A percentile compares a stretch with the other conserved stretches of the same genome.
These are phyloP conservation scores for Cicer yamashitae DNA, from an alignment of 306 rosid species.

Conservation along the genomic window DNA sequence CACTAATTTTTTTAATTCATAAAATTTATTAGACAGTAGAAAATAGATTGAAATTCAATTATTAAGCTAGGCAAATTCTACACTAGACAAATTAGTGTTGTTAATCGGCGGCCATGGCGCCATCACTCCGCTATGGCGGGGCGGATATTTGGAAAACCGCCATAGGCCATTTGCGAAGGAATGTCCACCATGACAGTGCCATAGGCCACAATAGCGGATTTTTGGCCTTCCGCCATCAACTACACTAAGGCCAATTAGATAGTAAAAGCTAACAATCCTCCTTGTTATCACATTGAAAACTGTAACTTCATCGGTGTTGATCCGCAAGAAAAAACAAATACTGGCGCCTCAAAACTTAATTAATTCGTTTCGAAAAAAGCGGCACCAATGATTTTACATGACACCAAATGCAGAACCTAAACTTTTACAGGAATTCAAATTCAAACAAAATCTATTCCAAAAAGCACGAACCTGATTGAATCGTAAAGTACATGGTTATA, in stretches of 20 bases:
- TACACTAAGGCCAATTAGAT: too few relatives aligned
- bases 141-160: too few relatives aligned
- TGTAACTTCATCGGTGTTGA: too few relatives aligned
- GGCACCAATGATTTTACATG: not conserved
- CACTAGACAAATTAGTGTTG: too few relatives aligned
- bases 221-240: too few relatives aligned
- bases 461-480: constrained; percentile 1
- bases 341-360: not conserved
- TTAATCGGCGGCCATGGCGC: too few relatives aligned
- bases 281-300: too few relatives aligned
- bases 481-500: not conserved
- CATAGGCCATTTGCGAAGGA: too few relatives aligned
- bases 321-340: not conserved
- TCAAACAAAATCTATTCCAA: constrained; percentile 2
- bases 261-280: too few relatives aligned
- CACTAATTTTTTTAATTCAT: not conserved
- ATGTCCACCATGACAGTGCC: too few relatives aligned
- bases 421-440: constrained; percentile 5
- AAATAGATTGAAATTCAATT: constrained; percentile 1
- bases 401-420: not conserved
- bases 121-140: too few relatives aligned
- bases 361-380: not conserved
- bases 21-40: not conserved
- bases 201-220: too few relatives aligned
- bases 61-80: not conserved